Base-by-base conservation (phyloP, 1,284 basidiomycete genomes). In the Mycena citricolor region DNA sequence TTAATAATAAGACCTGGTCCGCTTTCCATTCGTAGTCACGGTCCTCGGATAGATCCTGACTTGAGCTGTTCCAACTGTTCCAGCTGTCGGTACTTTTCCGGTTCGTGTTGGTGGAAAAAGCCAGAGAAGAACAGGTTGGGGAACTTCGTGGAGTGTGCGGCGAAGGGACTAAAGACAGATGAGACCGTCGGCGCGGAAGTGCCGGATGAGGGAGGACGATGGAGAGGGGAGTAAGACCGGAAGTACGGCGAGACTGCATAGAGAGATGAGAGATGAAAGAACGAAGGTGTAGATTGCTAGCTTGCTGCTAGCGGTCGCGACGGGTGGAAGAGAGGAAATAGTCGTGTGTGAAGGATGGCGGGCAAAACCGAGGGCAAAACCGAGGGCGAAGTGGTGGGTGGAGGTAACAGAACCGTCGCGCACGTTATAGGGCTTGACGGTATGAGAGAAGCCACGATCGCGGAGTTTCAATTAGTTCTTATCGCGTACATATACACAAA, bases 51-150 rank as follows among this genome's bases (percentile, higher is more conserved):
- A 52, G 46, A 16, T 81, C 76, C 54, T 75, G 74, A 55, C 78
- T 85, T 17, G 86, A 88, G 60, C 83, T 86, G 61, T 82, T 85
- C 86, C 86, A 89, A 68, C 63, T 42, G 54, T 20, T n/a, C 41
- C n/a, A 32, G 60, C 84, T 87, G 62, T 86, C 83, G 8, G 81
- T 79, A 63, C 84, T 87, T 61, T 81, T 83, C 52, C 86, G 73
- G 28, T 40, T 38, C 40, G 41, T 42, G 12, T 73, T 60, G 4
- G 76, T 63, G 4, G 76, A 61, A 44, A 81, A 73, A 51, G 79
- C 63, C 50, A 79, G 57, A 49, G 70, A 65, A 3, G 74, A 68
- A 38, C 66, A 65, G 43, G 54, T 58, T 11, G 76, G 71, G 5
- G 74, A 76, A 39, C 64, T 65, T 25, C 68, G 59, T 25, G 79